Evolutionary conservation across 2,329 filamentous ascomycete genomes (phyloP), one percentile per base, ranked within the genome.

Genomic region (Tolypocladium paradoxum): DNA sequence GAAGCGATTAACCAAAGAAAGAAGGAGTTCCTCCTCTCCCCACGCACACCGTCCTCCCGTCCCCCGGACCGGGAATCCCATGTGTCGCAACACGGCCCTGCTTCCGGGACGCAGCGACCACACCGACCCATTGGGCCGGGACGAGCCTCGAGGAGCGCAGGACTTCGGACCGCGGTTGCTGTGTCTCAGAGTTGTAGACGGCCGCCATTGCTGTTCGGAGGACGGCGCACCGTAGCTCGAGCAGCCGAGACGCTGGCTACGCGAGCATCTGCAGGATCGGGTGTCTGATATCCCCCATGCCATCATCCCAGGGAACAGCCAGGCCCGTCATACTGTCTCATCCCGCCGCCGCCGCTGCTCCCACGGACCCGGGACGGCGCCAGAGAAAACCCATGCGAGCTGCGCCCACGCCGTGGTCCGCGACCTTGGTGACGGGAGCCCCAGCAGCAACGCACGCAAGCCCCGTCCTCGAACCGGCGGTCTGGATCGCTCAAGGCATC

Each of bases 401-500:
- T n/a, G n/a, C n/a, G n/a, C n/a, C n/a, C n/a, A n/a, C n/a, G n/a
- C n/a, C 24, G 40, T 18, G 24, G 24, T 16, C 38, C 22, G 9
- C 3, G 24, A 45, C 24, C 2, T 1, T 16, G 37, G 37, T 18
- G 16, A 40, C 20, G 38, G 38, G 11, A 5, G 27, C 4, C 38
- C 22, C 38, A 43, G 22, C 37, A 40, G n/a, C n/a, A n/a, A n/a
- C n/a, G n/a, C n/a, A n/a, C n/a, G n/a, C n/a, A n/a, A n/a, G n/a
- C n/a, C 14, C 40, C 40, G 24, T 24, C 38, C 12, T 50, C 27
- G 52, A 51, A 48, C 38, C 55, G 54, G 56, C 45, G 48, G 51
- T 55, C 48, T 57, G 57, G 53, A 53, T 53, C 35, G 53, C 37
- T 34, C 49, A 46, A 50, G 54, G 54, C 49, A 47, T 12, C 38